These are phyloP conservation scores for Epichloe gansuensis DNA, from an alignment of 2,329 filamentous ascomycete genomes.

Conservation along the genomic window DNA sequence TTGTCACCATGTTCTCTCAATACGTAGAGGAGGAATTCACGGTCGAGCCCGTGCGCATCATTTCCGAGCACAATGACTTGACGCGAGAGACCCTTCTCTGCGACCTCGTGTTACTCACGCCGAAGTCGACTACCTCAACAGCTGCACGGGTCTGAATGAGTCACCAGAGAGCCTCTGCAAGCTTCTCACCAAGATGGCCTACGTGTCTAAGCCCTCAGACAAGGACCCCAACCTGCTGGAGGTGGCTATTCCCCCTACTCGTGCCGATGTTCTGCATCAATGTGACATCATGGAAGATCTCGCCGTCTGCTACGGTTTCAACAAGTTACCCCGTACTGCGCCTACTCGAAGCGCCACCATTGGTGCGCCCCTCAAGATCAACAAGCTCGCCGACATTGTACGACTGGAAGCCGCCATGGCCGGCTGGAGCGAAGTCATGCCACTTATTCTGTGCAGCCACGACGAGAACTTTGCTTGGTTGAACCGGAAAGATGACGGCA, in stretches of 20 bases:
- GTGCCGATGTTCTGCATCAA: constrained; percentile 90
- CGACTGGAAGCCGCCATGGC: constrained; percentile 83
- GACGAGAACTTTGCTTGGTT: constrained; percentile 97
- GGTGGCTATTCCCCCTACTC: constrained; percentile 73
- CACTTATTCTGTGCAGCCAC: constrained; percentile 90
- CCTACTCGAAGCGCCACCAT: constrained; percentile 79
- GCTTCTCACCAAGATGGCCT: constrained; percentile 80
- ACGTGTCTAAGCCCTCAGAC: constrained; percentile 63
- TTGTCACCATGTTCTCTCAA: constrained; percentile 93
- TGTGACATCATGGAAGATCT: constrained; percentile 99
- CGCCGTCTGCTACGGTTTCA: constrained; percentile 94
- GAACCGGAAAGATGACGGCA: constrained; percentile 79
- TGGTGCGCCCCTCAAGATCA: constrained; percentile 76
- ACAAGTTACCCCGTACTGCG: constrained; percentile 78
- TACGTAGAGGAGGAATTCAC: constrained; percentile 85
- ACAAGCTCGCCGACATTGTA: constrained; percentile 89
- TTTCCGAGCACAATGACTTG: constrained; percentile 81
- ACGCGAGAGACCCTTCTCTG: constrained; percentile 68
- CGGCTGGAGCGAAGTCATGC: constrained; percentile 93
- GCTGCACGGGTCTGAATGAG: constrained; percentile 73
- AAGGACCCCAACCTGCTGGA: constrained; percentile 61
- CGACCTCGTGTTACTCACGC: constrained; percentile 65
- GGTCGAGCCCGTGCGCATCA: constrained; percentile 83
- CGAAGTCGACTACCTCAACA: constrained; percentile 87
- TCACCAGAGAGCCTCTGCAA: constrained; percentile 64